Evolutionary conservation across 345 rosid species (phyloP).

Genomic region (Arabidopsis suecica): DNA sequence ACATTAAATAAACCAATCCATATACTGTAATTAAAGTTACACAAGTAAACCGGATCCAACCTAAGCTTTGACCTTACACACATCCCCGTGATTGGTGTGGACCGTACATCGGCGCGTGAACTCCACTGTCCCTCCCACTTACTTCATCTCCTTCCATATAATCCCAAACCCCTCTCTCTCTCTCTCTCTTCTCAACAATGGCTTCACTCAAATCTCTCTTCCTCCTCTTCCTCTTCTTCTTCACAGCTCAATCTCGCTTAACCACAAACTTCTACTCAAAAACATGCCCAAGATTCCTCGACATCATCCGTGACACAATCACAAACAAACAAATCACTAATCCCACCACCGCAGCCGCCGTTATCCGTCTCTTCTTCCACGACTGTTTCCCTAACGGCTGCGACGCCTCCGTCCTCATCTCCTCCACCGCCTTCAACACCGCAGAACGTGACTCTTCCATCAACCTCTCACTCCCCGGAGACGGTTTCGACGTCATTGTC

Average conservation of each 20-base stretch:
- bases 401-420: constrained; percentile 71
- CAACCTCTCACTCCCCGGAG: constrained; percentile 89
- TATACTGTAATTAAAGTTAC: not conserved
- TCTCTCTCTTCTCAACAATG: constrained; percentile 33
- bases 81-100: constrained; percentile 44
- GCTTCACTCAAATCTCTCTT: constrained; percentile 37
- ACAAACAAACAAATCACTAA: constrained; percentile 74
- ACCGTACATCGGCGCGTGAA: constrained; percentile 32
- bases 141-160: constrained; percentile 31
- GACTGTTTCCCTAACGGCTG: constrained; percentile 86
- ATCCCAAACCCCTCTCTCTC: constrained; percentile 3
- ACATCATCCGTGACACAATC: constrained; percentile 67
- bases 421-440: constrained; percentile 65
- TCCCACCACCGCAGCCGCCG: constrained; percentile 92
- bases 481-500: constrained; percentile 77
- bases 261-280: constrained; percentile 63
- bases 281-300: constrained; percentile 70
- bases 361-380: constrained; percentile 79
- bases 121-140: constrained; percentile 29
- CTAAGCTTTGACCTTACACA: constrained; percentile 27
- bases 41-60: constrained; percentile 12
- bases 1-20: not conserved
- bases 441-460: constrained; percentile 84
- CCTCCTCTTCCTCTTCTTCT: constrained; percentile 33
- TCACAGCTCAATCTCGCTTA: constrained; percentile 49